Conservation (phyloP, 768 basidiomycete genomes). For the Auriscalpium microsporum region DNA sequence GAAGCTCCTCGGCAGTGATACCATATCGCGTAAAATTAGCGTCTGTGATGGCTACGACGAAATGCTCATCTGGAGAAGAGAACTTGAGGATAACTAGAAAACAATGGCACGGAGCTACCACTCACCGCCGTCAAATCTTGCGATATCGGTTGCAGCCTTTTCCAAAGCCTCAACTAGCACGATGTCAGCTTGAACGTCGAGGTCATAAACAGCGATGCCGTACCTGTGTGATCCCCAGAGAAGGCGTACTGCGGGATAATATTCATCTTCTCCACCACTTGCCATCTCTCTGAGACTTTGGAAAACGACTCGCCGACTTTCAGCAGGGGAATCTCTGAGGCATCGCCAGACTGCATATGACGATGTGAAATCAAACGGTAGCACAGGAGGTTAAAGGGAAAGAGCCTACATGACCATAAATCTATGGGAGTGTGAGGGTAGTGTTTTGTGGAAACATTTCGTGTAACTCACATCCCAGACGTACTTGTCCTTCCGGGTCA, state of each 20-base stretch:
- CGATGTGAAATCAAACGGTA: not conserved
- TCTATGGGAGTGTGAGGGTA: conserved; percentile 27
- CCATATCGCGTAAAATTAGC: conserved; percentile 59
- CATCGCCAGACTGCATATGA: conserved; percentile 48
- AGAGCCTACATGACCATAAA: conserved; percentile 51
- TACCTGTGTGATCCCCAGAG: conserved; percentile 58
- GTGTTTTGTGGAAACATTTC: not conserved
- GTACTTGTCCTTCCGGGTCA: conserved; percentile 61
- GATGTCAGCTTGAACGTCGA: conserved; percentile 2
- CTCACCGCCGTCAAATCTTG: conserved; percentile 51
- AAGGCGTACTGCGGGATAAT: conserved; percentile 63
- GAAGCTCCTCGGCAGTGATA: conserved; percentile 52
- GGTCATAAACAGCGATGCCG: conserved; percentile 3
- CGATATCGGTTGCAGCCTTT: conserved; percentile 53
- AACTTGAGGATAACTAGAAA: no score
- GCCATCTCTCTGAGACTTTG: conserved; percentile 55
- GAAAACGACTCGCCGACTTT: conserved; percentile 39
- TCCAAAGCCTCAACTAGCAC: conserved; percentile 52
- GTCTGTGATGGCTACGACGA: conserved; percentile 64
- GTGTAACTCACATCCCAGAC: conserved; percentile 54
- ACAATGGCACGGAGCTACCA: no score
- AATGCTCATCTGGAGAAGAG: conserved; percentile 48
- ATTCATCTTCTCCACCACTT: conserved; percentile 60
- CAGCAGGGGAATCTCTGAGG: conserved; percentile 46
- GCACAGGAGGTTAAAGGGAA: not conserved